A percentile compares a stretch with the other conserved stretches of the same genome.
Evolutionary conservation across 2,329 filamentous ascomycete genomes (phyloP).

Genomic region (Talaromyces sp.): DNA sequence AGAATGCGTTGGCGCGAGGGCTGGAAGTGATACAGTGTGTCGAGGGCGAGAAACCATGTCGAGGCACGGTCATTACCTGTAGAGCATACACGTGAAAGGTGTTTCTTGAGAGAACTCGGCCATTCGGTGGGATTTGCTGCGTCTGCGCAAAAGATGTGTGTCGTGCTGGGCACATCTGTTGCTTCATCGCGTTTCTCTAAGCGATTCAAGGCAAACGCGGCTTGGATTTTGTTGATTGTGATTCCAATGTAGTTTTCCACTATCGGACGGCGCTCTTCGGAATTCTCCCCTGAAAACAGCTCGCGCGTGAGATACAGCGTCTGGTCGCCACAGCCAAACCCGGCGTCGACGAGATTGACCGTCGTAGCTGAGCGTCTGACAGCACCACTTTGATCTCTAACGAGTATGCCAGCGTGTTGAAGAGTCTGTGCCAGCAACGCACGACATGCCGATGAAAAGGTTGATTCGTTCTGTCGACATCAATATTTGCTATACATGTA

Average conservation of each 20-base stretch:
- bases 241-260: background rate
- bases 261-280: background rate
- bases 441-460: slow-evolving; percentile 43
- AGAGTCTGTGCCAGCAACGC: slow-evolving; percentile 48
- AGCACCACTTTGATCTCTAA: slow-evolving; percentile 8
- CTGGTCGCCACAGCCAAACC: slow-evolving; percentile 58
- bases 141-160: slow-evolving; percentile 41
- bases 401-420: slow-evolving; percentile 37
- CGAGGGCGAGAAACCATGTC: slow-evolving; percentile 51
- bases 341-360: slow-evolving; percentile 44
- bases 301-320: slow-evolving; percentile 41
- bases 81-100: slow-evolving; percentile 8
- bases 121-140: slow-evolving; percentile 48
- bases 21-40: slow-evolving; percentile 55
- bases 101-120: slow-evolving; percentile 24
- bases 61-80: slow-evolving; percentile 16
- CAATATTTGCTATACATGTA: background rate
- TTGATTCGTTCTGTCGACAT: slow-evolving; percentile 15
- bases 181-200: background rate
- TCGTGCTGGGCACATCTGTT: background rate
- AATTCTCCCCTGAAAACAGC: background rate
- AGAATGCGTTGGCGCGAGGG: slow-evolving; percentile 50
- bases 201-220: background rate
- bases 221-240: background rate
- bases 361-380: slow-evolving; percentile 5